A percentile compares a stretch with the other conserved stretches of the same genome.
phyloP scores from a whole-genome alignment of 2,329 filamentous ascomycete genomes.

The Botrytis tulipae region DNA sequence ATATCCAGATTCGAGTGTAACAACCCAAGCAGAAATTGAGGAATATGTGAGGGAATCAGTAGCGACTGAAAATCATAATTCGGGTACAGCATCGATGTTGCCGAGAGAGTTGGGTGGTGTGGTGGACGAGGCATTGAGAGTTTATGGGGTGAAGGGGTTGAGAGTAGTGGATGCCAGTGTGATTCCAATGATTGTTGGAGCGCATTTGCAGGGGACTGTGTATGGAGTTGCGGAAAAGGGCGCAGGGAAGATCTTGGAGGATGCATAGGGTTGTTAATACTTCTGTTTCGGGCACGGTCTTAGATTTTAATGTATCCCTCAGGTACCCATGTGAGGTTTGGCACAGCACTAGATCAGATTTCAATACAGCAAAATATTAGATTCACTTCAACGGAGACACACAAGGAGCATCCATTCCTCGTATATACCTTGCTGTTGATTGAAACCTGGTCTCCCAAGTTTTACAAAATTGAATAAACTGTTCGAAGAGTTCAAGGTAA shows the following conservation, averaged over 20 bases:
- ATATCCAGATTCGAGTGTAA: not conserved
- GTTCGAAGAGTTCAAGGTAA: not conserved
- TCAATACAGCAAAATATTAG: not conserved
- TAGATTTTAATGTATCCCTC: not conserved
- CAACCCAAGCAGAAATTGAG: conserved; percentile 1
- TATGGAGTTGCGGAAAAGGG: conserved; percentile 35
- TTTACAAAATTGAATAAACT: not conserved
- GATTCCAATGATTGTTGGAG: conserved; percentile 31
- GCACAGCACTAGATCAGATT: not conserved
- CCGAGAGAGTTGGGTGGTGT: conserved; percentile 26
- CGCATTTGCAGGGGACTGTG: conserved; percentile 30
- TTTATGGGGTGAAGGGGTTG: conserved; percentile 33
- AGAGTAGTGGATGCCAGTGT: conserved; percentile 34
- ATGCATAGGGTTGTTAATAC: not conserved
- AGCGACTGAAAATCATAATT: conserved; percentile 15
- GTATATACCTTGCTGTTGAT: not conserved
- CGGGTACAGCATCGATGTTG: conserved; percentile 21
- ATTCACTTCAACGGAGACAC: not conserved
- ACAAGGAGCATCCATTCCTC: accelerated
- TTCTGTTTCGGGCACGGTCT: accelerated
- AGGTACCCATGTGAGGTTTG: no score
- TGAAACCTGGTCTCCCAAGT: not conserved
- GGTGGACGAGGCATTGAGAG: conserved; percentile 32
- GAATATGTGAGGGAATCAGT: not conserved
- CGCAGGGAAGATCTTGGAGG: conserved; percentile 8